These are phyloP conservation scores for Diaporthe vexans DNA, from an alignment of 2,329 filamentous ascomycete species.

Conservation along the genomic window DNA sequence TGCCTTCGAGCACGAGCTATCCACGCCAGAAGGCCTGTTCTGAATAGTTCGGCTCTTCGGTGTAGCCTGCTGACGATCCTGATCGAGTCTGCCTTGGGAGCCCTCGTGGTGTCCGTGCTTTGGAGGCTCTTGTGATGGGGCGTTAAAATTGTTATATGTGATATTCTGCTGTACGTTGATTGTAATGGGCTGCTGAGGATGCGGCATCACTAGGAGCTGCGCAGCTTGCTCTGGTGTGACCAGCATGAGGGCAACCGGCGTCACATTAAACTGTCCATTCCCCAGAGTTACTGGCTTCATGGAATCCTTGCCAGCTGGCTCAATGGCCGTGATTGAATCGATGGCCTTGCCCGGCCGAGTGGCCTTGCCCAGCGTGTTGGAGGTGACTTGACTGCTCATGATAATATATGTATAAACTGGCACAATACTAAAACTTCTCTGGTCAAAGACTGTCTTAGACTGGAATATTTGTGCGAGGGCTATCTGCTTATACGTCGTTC, in stretches of 20 bases:
- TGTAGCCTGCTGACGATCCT: too few relatives aligned
- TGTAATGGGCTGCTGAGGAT: neutral
- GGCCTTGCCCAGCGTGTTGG: neutral
- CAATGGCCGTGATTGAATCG: neutral
- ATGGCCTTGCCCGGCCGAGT: neutral
- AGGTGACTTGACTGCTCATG: neutral
- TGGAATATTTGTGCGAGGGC: neutral
- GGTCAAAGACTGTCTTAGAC: neutral
- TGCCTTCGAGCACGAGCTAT: too few relatives aligned
- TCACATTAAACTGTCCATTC: too few relatives aligned
- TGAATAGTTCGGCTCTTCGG: neutral
- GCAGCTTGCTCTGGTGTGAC: too few relatives aligned
- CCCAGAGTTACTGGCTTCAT: neutral
- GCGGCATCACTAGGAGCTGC: too few relatives aligned
- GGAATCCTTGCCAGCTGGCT: neutral
- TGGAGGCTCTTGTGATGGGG: neutral
- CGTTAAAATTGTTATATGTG: neutral
- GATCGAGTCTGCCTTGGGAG: too few relatives aligned
- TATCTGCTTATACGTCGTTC: conserved; percentile 2
- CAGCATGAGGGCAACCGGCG: neutral
- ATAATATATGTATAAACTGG: neutral
- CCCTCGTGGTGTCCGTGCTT: neutral
- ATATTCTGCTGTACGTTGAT: neutral
- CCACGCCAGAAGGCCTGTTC: neutral
- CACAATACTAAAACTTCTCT: neutral